Evolutionary conservation across 192 early-diverging fungal species (phyloP), one percentile per base, ranked within the genome.

Genomic region (Coemansia sp.): DNA sequence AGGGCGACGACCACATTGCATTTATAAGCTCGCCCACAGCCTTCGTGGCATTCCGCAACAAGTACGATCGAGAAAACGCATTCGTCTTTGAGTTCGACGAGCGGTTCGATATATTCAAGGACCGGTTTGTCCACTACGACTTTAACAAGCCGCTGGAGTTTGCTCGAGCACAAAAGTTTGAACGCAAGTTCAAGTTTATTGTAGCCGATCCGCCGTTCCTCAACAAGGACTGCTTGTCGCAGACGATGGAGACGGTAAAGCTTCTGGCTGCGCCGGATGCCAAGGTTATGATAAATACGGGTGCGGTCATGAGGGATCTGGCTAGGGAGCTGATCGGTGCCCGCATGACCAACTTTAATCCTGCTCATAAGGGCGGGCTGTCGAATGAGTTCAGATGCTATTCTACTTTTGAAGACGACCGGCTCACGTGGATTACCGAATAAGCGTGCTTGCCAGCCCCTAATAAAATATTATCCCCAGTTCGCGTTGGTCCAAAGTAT

Each of bases 151-250:
- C 90, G 1, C 47, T 76, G 1, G 66, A 71, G 15, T 83, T 86
- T 62, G 60, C 61, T 1, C 56, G 72, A 18, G 66, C 75, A 0
- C 45, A 57, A 2, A 70, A 72, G 15, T 45, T 83, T 23, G 58
- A 72, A 50, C 71, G 66, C 40, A 64, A 72, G 11, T 83, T 90
- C 34, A 86, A 88, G 71, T 82, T 84, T 56, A 80, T 92, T 41
- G 71, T 91, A 6, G 85, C 82, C 9, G 90, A 92, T 62, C 90
- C 90, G 6, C 90, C 90, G 21, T 92, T 92, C 53, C 67, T 92
- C 15, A 83, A 81, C 62, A 79, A 85, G 58, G 89, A 90, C 55
- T 92, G 88, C 50, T 73, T 83, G 56, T 73, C 78, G 41, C 87
- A 90, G 68, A 88, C 86, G 1, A 51, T 83, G 48, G 59, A 84